A percentile compares a stretch with the other conserved stretches of the same genome.
phyloP scores from a whole-genome alignment of 306 rosid genomes.

The Cicer yamashitae region DNA sequence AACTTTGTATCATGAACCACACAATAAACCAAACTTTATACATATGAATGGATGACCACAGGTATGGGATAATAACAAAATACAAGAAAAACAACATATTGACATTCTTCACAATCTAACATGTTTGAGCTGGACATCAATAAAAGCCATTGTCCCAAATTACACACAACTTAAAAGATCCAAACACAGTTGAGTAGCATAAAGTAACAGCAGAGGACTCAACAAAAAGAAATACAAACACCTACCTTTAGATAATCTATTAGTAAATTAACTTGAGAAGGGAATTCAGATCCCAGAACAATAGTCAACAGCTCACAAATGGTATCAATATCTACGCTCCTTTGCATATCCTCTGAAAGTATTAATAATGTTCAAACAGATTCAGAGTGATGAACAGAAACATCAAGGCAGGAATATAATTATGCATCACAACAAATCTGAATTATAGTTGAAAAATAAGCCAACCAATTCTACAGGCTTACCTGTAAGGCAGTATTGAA shows the following conservation, averaged over 20 bases:
- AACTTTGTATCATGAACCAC: constrained; percentile 20
- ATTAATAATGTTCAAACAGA: constrained; percentile 36
- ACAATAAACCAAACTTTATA: constrained; percentile 25
- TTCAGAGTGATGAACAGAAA: constrained; percentile 32
- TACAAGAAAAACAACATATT: constrained; percentile 31
- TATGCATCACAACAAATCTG: constrained; percentile 30
- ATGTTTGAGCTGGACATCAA: constrained; percentile 26
- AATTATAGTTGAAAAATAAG: constrained; percentile 27
- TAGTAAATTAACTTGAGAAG: constrained; percentile 56
- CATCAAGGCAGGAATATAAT: constrained; percentile 2
- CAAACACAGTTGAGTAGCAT: constrained; percentile 20
- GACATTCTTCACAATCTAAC: constrained; percentile 22
- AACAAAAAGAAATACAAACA: constrained; percentile 20
- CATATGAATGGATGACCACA: not conserved
- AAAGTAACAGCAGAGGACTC: constrained; percentile 8
- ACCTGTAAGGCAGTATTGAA: constrained; percentile 71
- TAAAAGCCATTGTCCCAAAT: constrained; percentile 19
- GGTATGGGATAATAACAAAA: constrained; percentile 13
- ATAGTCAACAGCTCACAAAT: constrained; percentile 59
- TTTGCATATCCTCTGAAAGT: constrained; percentile 69
- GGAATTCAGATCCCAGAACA: constrained; percentile 59
- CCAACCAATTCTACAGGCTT: constrained; percentile 35
- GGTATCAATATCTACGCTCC: constrained; percentile 70
- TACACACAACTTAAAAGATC: constrained; percentile 20
- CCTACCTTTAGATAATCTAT: constrained; percentile 63